phyloP scores from a whole-genome alignment of 352 stramenopile genomes.

The Peronosclerospora sorghi region DNA sequence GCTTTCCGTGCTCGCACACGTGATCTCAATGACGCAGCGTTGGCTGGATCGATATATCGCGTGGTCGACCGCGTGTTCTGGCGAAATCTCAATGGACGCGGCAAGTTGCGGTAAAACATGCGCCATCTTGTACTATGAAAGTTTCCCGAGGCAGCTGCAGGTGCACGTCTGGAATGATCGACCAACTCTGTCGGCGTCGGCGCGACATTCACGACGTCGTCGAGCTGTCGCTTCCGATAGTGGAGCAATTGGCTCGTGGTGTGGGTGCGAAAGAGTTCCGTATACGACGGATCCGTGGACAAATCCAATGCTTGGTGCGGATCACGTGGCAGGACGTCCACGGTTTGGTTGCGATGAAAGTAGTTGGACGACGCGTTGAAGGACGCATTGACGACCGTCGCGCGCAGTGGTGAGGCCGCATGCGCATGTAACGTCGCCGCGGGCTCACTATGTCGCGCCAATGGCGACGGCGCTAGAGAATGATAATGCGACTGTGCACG shows the following conservation, averaged over 20 bases:
- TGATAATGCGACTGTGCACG: conserved; percentile 16
- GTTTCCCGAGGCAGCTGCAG: conserved; percentile 8
- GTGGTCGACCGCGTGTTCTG: conserved; percentile 69
- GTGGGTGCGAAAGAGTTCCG: conserved; percentile 61
- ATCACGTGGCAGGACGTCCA: conserved; percentile 48
- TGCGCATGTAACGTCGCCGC: not conserved
- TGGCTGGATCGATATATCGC: conserved; percentile 62
- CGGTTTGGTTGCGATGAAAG: conserved; percentile 67
- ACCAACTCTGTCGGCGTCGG: conserved; percentile 10
- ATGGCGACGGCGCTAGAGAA: conserved; percentile 13
- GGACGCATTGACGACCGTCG: conserved; percentile 6
- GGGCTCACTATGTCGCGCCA: conserved; percentile 6
- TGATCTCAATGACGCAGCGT: conserved; percentile 45
- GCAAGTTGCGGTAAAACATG: conserved; percentile 58
- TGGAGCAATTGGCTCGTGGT: conserved; percentile 58
- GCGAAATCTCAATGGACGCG: conserved; percentile 54
- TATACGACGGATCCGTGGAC: conserved; percentile 34
- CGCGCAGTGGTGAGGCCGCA: conserved; percentile 2
- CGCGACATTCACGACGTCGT: conserved; percentile 29
- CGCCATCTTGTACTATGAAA: conserved; percentile 39
- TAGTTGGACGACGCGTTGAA: conserved; percentile 9
- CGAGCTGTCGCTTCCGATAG: conserved; percentile 37
- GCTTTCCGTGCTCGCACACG: conserved; percentile 38
- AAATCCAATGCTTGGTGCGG: conserved; percentile 12
- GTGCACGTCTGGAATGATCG: conserved; percentile 2